Base-by-base conservation (phyloP, 352 stramenopile species). In the Peronosclerospora sorghi region DNA sequence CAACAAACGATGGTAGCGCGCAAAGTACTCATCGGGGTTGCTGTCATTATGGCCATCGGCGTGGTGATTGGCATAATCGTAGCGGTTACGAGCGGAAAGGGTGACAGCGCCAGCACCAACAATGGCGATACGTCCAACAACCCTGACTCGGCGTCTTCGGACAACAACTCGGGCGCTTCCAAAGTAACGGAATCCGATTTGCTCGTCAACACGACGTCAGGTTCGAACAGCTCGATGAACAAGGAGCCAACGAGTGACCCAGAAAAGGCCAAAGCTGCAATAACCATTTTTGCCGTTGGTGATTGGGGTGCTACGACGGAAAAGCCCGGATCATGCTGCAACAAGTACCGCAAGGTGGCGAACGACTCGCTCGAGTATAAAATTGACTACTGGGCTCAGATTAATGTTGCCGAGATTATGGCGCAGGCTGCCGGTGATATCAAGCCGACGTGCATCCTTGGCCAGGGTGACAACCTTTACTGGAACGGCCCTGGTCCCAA, bases 401-500 rank as follows among this genome's bases (percentile, higher is more conserved):
- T 88, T 39, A 86, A 86, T 54, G 67, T 92, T 30, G 79, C 73
- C 10, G 75, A 87, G 52, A 82, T 92, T 51, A 42, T 92, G 4
- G 58, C 68, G 14, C 56, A 87, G 48, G 80, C 72, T n/a, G 79
- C 79, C 0, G 68, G 55, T 1, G 72, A 70, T 10, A 67, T 87
- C 41, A 86, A 83, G 43, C 76, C 79, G 0, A 48, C 59, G 21
- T 61, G 67, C 12, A 73, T 92, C 43, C 86, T 92, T 27, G 71
- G 75, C 9, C 79, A 92, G 53, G 79, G 76, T 26, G 80, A 92
- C 61, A 92, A 92, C 64, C 76, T 90, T 26, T 92, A 92, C 75
- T 92, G 77, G 77, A 88, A 90, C 58, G 80, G 80, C 15, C 77
- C 74, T 2, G 80, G 77, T 17, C 67, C 69, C 2, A 66, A 79